phyloP scores from a whole-genome alignment of 257 asterid genomes.

The Penstemon barbatus region DNA sequence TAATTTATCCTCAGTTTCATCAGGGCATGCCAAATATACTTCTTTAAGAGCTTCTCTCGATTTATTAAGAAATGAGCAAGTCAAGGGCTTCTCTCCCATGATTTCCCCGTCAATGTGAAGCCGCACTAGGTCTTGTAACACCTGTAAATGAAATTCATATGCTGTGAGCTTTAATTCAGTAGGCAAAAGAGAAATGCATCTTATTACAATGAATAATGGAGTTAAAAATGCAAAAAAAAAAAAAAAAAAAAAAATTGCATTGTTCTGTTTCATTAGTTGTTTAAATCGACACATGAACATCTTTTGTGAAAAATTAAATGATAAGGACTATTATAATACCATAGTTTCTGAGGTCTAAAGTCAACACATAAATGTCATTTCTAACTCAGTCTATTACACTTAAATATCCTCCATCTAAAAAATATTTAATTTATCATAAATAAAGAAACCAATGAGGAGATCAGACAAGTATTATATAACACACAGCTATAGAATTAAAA shows the following conservation, averaged over 20 bases:
- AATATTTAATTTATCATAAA: no score
- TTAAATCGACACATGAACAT: not conserved
- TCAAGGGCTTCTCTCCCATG: slow-evolving; percentile 56
- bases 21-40: slow-evolving; percentile 46
- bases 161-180: slow-evolving; percentile 26
- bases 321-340: no score
- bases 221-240: not conserved
- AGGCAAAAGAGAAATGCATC: slow-evolving; percentile 16
- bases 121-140: slow-evolving; percentile 44
- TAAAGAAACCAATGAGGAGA: no score
- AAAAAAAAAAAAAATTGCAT: not conserved
- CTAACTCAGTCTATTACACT: no score
- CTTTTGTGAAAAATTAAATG: no score
- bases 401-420: no score
- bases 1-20: slow-evolving; percentile 41
- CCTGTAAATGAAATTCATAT: slow-evolving; percentile 45
- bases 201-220: not conserved
- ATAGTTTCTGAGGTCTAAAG: no score
- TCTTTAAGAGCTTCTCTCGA: slow-evolving; percentile 39
- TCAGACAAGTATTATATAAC: no score
- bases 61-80: slow-evolving; percentile 39
- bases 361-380: no score
- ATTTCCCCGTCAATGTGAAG: slow-evolving; percentile 70
- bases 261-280: not conserved
- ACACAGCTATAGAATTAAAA: no score